Percentiles rank a stretch among this genome's conserved stretches.
Evolutionary conservation across 2,329 filamentous ascomycete genomes (phyloP).

Genomic region (Cladosporium sp.): DNA sequence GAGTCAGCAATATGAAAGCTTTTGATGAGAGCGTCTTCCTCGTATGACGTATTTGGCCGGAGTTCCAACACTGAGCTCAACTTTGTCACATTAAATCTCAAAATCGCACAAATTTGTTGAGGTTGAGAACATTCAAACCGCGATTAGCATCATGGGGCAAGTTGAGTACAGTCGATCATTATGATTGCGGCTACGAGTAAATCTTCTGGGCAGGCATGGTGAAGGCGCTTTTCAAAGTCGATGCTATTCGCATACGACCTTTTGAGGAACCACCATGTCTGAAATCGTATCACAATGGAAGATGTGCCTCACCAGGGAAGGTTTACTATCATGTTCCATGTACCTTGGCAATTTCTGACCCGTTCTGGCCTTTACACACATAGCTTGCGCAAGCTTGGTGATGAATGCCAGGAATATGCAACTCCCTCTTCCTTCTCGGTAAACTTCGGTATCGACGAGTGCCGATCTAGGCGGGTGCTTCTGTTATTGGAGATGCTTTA

Average conservation of each 20-base stretch:
- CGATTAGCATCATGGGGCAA: no score
- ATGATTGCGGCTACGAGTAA: neutral
- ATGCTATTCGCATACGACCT: neutral
- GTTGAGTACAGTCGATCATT: neutral
- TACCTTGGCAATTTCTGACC: neutral
- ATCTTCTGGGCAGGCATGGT: no score
- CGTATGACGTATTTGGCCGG: neutral
- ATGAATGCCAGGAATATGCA: neutral
- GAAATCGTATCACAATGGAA: neutral
- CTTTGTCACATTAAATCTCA: neutral
- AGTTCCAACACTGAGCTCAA: neutral
- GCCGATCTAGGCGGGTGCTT: neutral
- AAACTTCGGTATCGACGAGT: conserved; percentile 1
- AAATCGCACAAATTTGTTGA: neutral
- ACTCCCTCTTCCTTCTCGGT: conserved; percentile 6
- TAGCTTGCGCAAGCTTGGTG: neutral
- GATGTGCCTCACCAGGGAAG: no score
- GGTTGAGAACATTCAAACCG: no score
- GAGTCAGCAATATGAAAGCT: neutral
- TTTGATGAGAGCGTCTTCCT: neutral
- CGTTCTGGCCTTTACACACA: neutral
- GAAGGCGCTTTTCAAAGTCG: neutral
- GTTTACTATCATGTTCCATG: no score
- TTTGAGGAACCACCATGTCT: neutral
- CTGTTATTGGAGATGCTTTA: neutral